phyloP scores from a whole-genome alignment of 371 early-diverging fungal genomes.

The Mortierella sp. region DNA sequence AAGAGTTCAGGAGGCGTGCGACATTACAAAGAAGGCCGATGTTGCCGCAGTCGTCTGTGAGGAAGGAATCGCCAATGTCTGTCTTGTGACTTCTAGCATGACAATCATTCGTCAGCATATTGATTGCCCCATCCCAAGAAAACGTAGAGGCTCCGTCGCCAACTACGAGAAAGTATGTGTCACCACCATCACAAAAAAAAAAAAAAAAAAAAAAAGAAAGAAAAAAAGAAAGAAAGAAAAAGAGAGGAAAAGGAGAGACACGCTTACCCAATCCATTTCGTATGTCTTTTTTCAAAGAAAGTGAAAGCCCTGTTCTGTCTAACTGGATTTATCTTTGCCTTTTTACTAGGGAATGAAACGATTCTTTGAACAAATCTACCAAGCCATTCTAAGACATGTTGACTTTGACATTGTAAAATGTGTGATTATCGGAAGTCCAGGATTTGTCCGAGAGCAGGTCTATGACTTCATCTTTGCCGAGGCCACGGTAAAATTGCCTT shows the following conservation, averaged over 20 bases:
- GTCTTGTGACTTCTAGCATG: constrained; percentile 94
- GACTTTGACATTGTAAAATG: constrained; percentile 93
- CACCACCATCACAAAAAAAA: no score
- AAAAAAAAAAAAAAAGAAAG: no score
- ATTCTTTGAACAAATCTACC: constrained; percentile 93
- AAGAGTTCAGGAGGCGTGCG: constrained; percentile 89
- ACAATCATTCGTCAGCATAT: constrained; percentile 95
- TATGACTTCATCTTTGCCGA: constrained; percentile 85
- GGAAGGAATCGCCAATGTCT: constrained; percentile 96
- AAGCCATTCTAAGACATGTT: constrained; percentile 86
- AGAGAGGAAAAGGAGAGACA: no score
- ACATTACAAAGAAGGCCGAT: constrained; percentile 92
- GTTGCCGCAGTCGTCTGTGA: constrained; percentile 95
- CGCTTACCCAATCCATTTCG: no score
- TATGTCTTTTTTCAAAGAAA: no score
- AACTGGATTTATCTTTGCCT: neutral
- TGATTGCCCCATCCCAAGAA: constrained; percentile 91
- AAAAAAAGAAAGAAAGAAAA: no score
- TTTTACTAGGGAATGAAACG: constrained; percentile 69
- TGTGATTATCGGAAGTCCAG: constrained; percentile 94
- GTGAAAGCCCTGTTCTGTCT: no score
- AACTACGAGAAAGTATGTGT: constrained; percentile 85
- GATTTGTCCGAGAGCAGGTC: constrained; percentile 91
- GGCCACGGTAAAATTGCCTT: constrained; percentile 69
- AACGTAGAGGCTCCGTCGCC: constrained; percentile 88